Percentiles rank a stretch among this genome's conserved stretches.
Evolutionary conservation across 495 filamentous ascomycete species (phyloP).

Genomic region (Acidomyces sp.): DNA sequence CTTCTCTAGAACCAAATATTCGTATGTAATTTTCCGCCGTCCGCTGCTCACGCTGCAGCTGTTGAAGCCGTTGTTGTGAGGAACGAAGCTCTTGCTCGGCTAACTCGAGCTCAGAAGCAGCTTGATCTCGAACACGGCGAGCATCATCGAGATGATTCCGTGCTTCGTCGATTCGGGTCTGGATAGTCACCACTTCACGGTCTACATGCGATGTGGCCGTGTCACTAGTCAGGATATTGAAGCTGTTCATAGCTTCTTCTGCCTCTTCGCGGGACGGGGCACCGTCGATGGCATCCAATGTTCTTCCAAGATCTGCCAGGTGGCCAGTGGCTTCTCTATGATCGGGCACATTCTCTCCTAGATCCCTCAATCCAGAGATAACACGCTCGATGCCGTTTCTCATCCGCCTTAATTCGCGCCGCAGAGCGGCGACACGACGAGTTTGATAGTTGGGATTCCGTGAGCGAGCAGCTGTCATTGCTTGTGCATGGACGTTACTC

Average conservation of each 20-base stretch:
- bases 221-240: background rate
- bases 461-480: conserved; percentile 6
- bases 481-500: conserved; percentile 15
- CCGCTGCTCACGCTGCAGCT: conserved; percentile 22
- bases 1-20: conserved; percentile 31
- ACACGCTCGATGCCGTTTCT: conserved; percentile 24
- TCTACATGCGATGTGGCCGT: conserved; percentile 6
- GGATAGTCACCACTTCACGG: conserved; percentile 9
- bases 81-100: conserved; percentile 17
- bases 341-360: conserved; percentile 20
- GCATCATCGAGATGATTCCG: conserved; percentile 14
- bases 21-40: conserved; percentile 24
- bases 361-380: conserved; percentile 20
- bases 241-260: conserved; percentile 2
- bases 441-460: conserved; percentile 18
- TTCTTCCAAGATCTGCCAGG: conserved; percentile 10
- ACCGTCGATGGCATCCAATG: conserved; percentile 13
- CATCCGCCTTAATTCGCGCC: conserved; percentile 22
- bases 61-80: conserved; percentile 15
- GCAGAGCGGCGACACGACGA: conserved; percentile 21
- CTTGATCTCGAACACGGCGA: conserved; percentile 12
- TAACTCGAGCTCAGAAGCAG: conserved; percentile 18
- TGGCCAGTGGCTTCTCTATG: conserved; percentile 6
- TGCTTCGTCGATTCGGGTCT: conserved; percentile 18
- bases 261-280: conserved; percentile 5